Evolutionary conservation across 2,329 filamentous ascomycete species (phyloP), one percentile per base, ranked within the genome.

Genomic region (Hymenoscyphus fraxineus): DNA sequence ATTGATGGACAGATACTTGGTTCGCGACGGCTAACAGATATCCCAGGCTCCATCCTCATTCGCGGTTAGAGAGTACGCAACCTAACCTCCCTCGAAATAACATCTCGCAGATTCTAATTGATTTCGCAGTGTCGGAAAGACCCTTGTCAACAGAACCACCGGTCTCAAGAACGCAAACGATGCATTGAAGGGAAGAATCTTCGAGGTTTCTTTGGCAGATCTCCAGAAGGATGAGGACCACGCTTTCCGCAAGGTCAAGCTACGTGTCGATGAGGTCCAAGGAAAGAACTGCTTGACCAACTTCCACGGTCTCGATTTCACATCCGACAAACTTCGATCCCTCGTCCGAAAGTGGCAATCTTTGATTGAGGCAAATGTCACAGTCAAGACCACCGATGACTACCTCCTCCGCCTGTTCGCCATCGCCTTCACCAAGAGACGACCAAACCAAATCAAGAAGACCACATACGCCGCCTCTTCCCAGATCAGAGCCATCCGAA

Each of bases 141-240:
- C 95, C 76, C 90, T 99, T 71, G 95, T 99, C 80, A 99, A 99
- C 91, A 90, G 95, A 78, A 97, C 95, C 77, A 97, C 93, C 76
- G 95, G 95, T 96, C 86, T 99, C 77, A 99, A 98, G 90, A 98
- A 98, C 85, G 95, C 95, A 80, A 99, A 98, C 86, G 95, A 99
- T 79, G 90, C 94, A 74, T 88, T 99, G 77, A 99, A 98, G 88
- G 95, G 95, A 79, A 91, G 95, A 77, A 96, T 99, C 83, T 88
- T 99, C 83, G 95, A 99, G 86, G 94, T 98, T 74, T 98, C 94
- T 72, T 90, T 99, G 78, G 95, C 95, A 79, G 95, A 99, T 82
- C 89, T 99, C 72, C 95, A 99, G 85, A 98, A 97, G 85, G 95
- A 99, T 80, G 95, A 99, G 87, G 95, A 98, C 84, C 95, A 99